These are phyloP conservation scores for Aspergillus sergii DNA, from an alignment of 2,329 filamentous ascomycete genomes.

Conservation along the genomic window DNA sequence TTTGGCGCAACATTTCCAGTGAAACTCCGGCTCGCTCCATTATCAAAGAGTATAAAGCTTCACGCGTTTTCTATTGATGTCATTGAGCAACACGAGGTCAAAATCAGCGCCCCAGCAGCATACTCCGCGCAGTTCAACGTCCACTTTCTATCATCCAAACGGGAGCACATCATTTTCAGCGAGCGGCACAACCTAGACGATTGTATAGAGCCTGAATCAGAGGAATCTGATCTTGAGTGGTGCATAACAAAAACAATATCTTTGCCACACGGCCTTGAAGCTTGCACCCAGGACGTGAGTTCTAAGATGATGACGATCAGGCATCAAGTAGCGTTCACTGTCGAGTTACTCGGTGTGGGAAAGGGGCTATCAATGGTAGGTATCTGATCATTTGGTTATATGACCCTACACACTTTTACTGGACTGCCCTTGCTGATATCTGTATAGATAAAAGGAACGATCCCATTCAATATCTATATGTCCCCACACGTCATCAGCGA, in stretches of 20 bases:
- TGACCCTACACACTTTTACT: neutral
- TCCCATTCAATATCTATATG: slow-evolving; percentile 9
- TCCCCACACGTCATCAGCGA: neutral
- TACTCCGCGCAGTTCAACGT: slow-evolving; percentile 18
- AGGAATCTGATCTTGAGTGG: neutral
- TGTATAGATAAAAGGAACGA: slow-evolving; percentile 1
- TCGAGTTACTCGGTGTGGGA: neutral
- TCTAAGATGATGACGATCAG: neutral
- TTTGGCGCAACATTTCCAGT: slow-evolving; percentile 24
- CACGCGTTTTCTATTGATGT: slow-evolving; percentile 14
- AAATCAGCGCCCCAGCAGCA: slow-evolving; percentile 19
- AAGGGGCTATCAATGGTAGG: neutral
- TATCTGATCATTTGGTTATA: too few relatives aligned
- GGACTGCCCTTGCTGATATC: neutral
- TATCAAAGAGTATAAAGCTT: slow-evolving; percentile 15
- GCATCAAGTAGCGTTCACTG: neutral
- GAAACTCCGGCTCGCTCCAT: slow-evolving; percentile 20
- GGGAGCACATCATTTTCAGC: slow-evolving; percentile 12
- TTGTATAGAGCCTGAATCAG: neutral
- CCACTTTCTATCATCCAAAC: slow-evolving; percentile 14
- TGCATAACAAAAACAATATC: neutral
- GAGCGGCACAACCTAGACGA: neutral
- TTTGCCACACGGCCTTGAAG: neutral
- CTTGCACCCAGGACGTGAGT: neutral
- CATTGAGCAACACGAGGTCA: slow-evolving; percentile 19